These are phyloP conservation scores for Phylloporus sp. DNA, from an alignment of 768 basidiomycete genomes.

Conservation along the genomic window DNA sequence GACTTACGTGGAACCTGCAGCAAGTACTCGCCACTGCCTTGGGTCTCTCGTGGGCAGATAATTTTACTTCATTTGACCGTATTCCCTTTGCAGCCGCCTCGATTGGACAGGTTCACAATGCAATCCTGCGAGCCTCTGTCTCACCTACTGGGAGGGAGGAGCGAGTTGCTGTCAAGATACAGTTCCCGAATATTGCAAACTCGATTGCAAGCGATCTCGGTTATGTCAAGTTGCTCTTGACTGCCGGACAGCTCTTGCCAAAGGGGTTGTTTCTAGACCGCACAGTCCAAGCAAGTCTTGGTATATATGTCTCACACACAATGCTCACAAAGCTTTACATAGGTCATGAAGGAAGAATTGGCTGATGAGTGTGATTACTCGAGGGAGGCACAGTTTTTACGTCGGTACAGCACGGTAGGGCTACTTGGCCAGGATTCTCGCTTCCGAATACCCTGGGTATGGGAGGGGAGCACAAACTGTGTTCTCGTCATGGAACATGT, in stretches of 20 bases:
- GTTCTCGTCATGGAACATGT: slow-evolving; percentile 91
- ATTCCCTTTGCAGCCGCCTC: slow-evolving; percentile 94
- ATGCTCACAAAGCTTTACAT: background rate
- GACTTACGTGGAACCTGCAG: slow-evolving; percentile 24
- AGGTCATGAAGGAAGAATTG: slow-evolving; percentile 88
- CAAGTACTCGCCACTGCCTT: slow-evolving; percentile 73
- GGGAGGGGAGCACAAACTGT: slow-evolving; percentile 71
- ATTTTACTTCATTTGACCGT: slow-evolving; percentile 73
- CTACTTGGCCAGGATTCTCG: slow-evolving; percentile 53
- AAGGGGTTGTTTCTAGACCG: slow-evolving; percentile 86
- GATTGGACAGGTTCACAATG: slow-evolving; percentile 92
- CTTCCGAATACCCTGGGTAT: slow-evolving; percentile 85
- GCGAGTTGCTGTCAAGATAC: slow-evolving; percentile 79
- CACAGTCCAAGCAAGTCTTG: slow-evolving; percentile 58
- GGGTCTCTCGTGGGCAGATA: slow-evolving; percentile 65
- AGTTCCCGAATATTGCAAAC: slow-evolving; percentile 87
- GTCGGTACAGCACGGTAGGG: slow-evolving; percentile 48
- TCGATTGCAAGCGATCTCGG: slow-evolving; percentile 86
- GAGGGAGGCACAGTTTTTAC: slow-evolving; percentile 72
- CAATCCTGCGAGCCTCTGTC: slow-evolving; percentile 48
- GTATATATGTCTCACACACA: background rate
- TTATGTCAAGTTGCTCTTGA: slow-evolving; percentile 78
- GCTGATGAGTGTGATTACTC: slow-evolving; percentile 90
- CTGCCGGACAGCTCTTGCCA: slow-evolving; percentile 76
- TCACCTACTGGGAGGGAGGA: slow-evolving; percentile 54